Evolutionary conservation across 169 alveolate species (phyloP).

Genomic region (Prorocentrum cordatum): DNA sequence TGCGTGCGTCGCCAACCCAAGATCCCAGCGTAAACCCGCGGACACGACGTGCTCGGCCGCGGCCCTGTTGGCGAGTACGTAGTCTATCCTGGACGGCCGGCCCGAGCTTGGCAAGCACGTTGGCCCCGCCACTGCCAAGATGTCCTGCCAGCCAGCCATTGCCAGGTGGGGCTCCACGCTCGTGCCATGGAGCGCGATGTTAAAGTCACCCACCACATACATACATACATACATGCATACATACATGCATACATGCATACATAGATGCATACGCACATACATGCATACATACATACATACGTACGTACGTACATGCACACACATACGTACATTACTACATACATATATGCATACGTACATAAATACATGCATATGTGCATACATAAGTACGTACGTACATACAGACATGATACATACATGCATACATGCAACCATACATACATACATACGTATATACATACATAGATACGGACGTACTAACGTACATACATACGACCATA

Average conservation of each 20-base stretch:
- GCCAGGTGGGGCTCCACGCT: no score
- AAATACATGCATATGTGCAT: background rate
- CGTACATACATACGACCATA: background rate
- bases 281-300: background rate
- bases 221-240: background rate
- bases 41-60: no score
- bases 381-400: background rate
- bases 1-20: no score
- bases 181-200: no score
- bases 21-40: no score
- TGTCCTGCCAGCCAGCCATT: no score
- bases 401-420: background rate
- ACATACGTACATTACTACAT: background rate
- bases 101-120: no score
- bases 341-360: background rate
- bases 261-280: background rate
- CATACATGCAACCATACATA: background rate
- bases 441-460: background rate
- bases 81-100: no score
- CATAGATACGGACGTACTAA: background rate
- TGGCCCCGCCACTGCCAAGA: no score
- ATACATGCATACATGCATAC: background rate
- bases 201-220: background rate
- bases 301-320: background rate
- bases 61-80: no score